Base-by-base conservation (phyloP, 805 yeast species). In the Candida michaelii region DNA sequence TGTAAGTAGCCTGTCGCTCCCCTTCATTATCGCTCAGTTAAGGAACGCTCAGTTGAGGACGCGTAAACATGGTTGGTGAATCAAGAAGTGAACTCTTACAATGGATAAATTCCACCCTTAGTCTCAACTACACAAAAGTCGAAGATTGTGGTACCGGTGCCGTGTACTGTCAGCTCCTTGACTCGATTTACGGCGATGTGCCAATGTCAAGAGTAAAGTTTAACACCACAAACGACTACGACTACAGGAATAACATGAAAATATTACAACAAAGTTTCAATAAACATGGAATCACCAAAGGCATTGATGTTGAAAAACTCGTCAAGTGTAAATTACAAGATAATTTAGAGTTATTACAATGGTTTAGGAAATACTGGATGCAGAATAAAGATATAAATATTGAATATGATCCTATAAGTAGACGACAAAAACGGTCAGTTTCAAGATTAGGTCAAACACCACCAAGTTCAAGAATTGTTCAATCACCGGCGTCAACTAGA, bases 111-210 rank as follows among this genome's bases (percentile, higher is more conserved):
- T 71, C 77, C 32, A 74, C 86, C 3, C 71, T 89, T 36, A 76
- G 76, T 33, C 63, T 89, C 31, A 71, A 80, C 48, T 79, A 86
- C 54, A 71, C 80, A 27, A 88, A 85, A 58, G 84, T 93, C 1
- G 99, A 93, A 59, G 90, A 90, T 62, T 83, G 97, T 58, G 99
- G 99, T 13, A 79, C 85, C 2, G 99, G 99, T 2, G 97, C 97
- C 1, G 91, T 89, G 1, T 91, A 88, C 60, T 89, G 97, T 62
- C 97, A 90, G 66, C 76, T 93, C 30, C 73, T 91, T 70, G 97
- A 93, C 62, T 79, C 89, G 6, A 81, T 93, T 14, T 86, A 73
- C 54, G 82, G 84, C 8, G 96, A 89, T 52, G 74, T 93, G 14
- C 93, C 97, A 1, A 77, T 91, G 83, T 56, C 67, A 37, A 79